Evolutionary conservation across 768 basidiomycete species (phyloP), one percentile per base, ranked within the genome.

Genomic region (Calocybe gangraenosa): DNA sequence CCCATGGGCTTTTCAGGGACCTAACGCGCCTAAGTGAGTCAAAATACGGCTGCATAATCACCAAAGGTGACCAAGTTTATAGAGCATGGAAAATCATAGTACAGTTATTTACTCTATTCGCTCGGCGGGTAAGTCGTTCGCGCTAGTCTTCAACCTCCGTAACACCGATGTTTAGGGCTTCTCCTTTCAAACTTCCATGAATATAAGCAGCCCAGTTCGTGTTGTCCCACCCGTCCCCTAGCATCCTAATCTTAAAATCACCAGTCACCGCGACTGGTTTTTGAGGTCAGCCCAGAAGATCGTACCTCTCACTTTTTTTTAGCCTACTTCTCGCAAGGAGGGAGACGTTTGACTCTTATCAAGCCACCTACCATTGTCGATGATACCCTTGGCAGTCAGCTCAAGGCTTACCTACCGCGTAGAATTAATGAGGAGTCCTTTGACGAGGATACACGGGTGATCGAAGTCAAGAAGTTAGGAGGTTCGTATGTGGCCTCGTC

Each of bases 1-100:
- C n/a, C 87, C 87, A 3, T 90, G 87, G 87, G 74, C 70, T 37
- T 67, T 79, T 50, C 67, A 66, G 33, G 83, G 82, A 2, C 65
- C 68, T 17, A 75, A 84, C 25, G 66, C 67, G 7, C 57, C 73
- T 44, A 67, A 72, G 86, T 85, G 62, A 64, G 73, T 47, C 31
- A 14, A 15, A 9, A 18, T 15, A 40, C 23, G 18, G 31, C 28
- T 17, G 37, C 7, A 30, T 19, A 2, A 15, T 9, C 3, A 34
- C 21, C 41, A 38, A 54, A 42, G 35, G 51, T 49, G 23, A 44
- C 41, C 33, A 23, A 47, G n/a, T 43, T 8, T 41, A 31, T 47
- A 84, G 82, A 41, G 76, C 82, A 41, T 79, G 78, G 64, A 66
- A 69, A 32, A 74, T 89, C 57, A 74, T 90, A 37, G 67, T 73